phyloP scores from a whole-genome alignment of 116 monocot species.

The Dioscorea cayenensis region DNA sequence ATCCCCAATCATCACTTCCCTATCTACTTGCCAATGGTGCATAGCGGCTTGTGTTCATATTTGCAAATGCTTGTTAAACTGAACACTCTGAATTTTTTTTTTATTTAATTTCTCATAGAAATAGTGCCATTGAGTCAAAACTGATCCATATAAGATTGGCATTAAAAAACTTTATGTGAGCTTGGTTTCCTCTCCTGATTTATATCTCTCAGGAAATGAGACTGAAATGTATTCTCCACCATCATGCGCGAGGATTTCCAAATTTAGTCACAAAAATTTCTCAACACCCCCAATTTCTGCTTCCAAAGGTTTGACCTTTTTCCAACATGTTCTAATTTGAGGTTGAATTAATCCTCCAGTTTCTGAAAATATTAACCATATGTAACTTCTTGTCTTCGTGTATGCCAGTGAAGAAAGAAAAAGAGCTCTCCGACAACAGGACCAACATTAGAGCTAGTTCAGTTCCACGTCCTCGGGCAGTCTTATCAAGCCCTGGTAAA shows the following conservation, averaged over 20 bases:
- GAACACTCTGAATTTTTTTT: no score
- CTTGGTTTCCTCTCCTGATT: background rate
- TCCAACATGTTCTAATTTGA: background rate
- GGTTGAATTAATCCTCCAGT: background rate
- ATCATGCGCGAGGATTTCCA: slow-evolving; percentile 19
- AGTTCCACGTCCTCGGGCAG: slow-evolving; percentile 48
- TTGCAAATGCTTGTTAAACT: no score
- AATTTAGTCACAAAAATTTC: slow-evolving; percentile 6
- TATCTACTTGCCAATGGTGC: no score
- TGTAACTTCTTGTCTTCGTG: background rate
- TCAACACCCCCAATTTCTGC: slow-evolving; percentile 7
- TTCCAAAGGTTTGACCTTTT: slow-evolving; percentile 18
- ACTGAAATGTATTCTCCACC: slow-evolving; percentile 15
- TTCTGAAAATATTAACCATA: background rate
- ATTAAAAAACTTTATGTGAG: background rate
- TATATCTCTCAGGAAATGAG: background rate
- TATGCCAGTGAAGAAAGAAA: slow-evolving; percentile 20
- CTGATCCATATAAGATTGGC: background rate
- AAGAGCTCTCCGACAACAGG: slow-evolving; percentile 12
- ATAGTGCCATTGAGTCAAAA: no score
- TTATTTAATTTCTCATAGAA: no score
- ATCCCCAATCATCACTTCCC: no score
- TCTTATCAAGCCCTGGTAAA: slow-evolving; percentile 61
- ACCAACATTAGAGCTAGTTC: slow-evolving; percentile 30
- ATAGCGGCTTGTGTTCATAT: no score